Conservation (phyloP, 495 filamentous ascomycete genomes). For the Darksidea phi region DNA sequence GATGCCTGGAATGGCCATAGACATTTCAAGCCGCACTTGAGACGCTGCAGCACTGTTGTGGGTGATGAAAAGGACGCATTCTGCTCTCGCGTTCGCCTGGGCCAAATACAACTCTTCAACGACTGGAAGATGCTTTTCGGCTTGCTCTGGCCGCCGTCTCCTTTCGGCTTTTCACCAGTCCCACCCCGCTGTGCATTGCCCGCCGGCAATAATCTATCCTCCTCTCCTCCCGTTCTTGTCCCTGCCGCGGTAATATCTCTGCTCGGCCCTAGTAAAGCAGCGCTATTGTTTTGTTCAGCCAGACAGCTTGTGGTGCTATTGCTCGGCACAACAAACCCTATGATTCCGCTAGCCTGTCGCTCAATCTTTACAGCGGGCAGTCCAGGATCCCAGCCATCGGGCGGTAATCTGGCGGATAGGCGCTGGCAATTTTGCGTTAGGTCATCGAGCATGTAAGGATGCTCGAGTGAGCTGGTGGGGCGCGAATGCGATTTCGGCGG, state of each 20-base stretch:
- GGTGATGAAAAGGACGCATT: not conserved
- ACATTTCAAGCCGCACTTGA: not conserved
- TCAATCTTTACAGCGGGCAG: not conserved
- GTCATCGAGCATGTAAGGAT: constrained; percentile 9
- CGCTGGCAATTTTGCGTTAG: not conserved
- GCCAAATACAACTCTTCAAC: not conserved
- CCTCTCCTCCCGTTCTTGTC: too few species aligned
- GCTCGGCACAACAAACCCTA: not conserved
- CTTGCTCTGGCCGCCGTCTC: too few species aligned
- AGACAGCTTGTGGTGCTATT: not conserved
- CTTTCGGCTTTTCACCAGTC: too few species aligned
- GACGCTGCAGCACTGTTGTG: not conserved
- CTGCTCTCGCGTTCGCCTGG: not conserved
- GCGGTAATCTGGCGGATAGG: constrained; percentile 2
- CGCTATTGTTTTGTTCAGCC: not conserved
- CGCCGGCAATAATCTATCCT: too few species aligned
- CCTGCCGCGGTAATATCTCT: not conserved
- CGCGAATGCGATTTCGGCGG: not conserved
- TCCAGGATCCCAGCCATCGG: constrained; percentile 6
- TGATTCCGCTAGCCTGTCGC: constrained; percentile 4
- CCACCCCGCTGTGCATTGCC: too few species aligned
- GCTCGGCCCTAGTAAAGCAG: not conserved
- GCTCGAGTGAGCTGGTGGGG: not conserved
- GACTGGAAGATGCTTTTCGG: too few species aligned
- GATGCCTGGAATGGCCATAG: constrained; percentile 3